Conservation (phyloP, 352 stramenopile species). For the Pythium phragmiticola region DNA sequence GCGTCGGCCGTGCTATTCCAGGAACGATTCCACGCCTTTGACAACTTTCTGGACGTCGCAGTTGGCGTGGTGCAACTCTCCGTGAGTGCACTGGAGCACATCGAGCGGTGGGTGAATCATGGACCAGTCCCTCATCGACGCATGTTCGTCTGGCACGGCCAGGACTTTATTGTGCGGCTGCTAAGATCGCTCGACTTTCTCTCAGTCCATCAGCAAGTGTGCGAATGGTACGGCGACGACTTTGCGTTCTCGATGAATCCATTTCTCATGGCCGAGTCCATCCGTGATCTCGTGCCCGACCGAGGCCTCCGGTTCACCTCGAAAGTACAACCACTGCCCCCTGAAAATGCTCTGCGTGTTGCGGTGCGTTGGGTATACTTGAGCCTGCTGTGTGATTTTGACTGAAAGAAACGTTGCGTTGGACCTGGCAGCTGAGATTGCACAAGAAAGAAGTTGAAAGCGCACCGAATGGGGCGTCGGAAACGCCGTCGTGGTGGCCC, state of each 20-base stretch:
- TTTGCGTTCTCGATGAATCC: slow-evolving; percentile 67
- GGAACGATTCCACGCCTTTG: slow-evolving; percentile 66
- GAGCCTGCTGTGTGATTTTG: no score
- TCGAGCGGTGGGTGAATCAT: slow-evolving; percentile 39
- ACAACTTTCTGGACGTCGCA: slow-evolving; percentile 37
- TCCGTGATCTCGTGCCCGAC: slow-evolving; percentile 47
- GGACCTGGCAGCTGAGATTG: slow-evolving; percentile 32
- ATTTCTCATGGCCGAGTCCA: slow-evolving; percentile 53
- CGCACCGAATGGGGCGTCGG: neutral
- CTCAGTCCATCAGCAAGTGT: slow-evolving; percentile 28
- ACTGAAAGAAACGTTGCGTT: no score
- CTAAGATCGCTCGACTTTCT: slow-evolving; percentile 55
- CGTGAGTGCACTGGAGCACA: slow-evolving; percentile 36
- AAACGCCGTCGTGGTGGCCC: slow-evolving; percentile 58
- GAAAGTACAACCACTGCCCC: neutral
- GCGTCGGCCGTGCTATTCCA: slow-evolving; percentile 41
- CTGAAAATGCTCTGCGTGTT: slow-evolving; percentile 30
- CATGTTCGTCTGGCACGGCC: slow-evolving; percentile 58
- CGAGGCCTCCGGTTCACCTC: slow-evolving; percentile 27
- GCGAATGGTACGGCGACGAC: slow-evolving; percentile 76
- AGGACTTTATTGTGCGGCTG: slow-evolving; percentile 45
- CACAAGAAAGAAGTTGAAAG: slow-evolving; percentile 27
- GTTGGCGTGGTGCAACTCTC: slow-evolving; percentile 33
- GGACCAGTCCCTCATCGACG: neutral
- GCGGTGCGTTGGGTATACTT: slow-evolving; percentile 27